A percentile compares a stretch with the other conserved stretches of the same genome.
Conservation (phyloP, 306 rosid genomes). For the Biancaea sappan region DNA sequence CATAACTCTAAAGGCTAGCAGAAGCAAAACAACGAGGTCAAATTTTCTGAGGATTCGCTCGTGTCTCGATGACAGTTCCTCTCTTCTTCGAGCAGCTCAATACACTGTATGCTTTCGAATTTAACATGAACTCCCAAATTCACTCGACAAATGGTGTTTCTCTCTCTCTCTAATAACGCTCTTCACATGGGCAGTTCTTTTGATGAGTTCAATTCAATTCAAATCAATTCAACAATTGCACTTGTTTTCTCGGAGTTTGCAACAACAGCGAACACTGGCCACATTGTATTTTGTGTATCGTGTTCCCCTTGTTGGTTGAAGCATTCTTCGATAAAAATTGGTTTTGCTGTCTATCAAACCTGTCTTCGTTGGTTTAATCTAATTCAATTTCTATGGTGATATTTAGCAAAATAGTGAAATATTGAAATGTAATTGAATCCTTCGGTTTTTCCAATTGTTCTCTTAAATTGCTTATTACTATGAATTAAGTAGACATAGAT, state of each 20-base stretch:
- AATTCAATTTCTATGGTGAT: slow-evolving; percentile 1
- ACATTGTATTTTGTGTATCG: background rate
- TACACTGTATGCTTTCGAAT: slow-evolving; percentile 52
- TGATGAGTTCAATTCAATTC: too few species aligned
- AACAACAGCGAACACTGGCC: background rate
- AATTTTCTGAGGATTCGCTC: slow-evolving; percentile 53
- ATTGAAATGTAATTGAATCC: background rate
- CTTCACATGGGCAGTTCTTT: background rate
- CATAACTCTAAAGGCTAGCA: slow-evolving; percentile 15
- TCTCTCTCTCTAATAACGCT: background rate
- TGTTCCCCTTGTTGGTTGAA: slow-evolving; percentile 3
- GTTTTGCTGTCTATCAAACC: slow-evolving; percentile 15
- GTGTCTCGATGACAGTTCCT: slow-evolving; percentile 64
- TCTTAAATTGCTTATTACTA: background rate
- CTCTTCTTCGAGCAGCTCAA: slow-evolving; percentile 80
- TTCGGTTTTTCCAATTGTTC: background rate
- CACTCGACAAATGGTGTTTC: background rate
- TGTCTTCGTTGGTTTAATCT: slow-evolving; percentile 4
- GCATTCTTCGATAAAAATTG: slow-evolving; percentile 4
- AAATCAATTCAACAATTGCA: background rate
- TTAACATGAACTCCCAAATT: background rate
- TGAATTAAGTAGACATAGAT: slow-evolving; percentile 15
- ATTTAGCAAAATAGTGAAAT: background rate
- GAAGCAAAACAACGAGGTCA: slow-evolving; percentile 14
- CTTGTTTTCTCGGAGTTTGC: background rate